Base-by-base conservation (phyloP, 805 yeast species). In the Candida insectorum region DNA sequence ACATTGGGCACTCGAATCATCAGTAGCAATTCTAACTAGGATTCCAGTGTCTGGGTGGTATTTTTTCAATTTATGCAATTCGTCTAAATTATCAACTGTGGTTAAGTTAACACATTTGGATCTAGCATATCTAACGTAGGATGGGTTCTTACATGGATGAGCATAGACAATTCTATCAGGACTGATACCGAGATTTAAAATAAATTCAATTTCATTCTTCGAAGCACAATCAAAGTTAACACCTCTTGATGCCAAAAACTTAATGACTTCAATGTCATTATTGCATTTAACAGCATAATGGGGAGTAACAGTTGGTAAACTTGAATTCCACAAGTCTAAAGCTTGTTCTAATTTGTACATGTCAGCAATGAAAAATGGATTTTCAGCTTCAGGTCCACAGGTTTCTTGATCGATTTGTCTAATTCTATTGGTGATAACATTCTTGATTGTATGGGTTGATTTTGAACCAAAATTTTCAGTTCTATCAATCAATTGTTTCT, bases 281-380 rank as follows among this genome's bases (percentile, higher is more conserved):
- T 91, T 91, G 65, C 97, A 91, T 62, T 91, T 91, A 47, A 91
- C 93, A 13, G 98, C 98, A 60, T 89, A 91, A 52, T 73, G 81
- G n/a, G 97, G 96, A 36, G 75, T 73, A 23, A 91, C 81, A 27
- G 79, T 65, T 14, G 96, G 95, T 49, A 91, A 67, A 24, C 65
- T 56, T 15, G 45, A 31, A 18, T 55, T 52, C 97, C 97, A 91
- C 25, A 75, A 63, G n/a, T 58, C 42, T 40, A 70, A 71, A 34
- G 87, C 70, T 37, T 80, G 70, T 39, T 65, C 66, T 22, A 93
- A 73, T 49, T 82, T 81, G 18, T 85, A 86, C 40, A 87, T 60
- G 60, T 91, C 96, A 46, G 93, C 85, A 27, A 91, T 85, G 50
- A 81, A 91, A 52, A 91, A 91, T 5, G 97, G 78, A 49, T 84